Evolutionary conservation across 139 green algal species (phyloP).

Genomic region (Haematococcus sp.): DNA sequence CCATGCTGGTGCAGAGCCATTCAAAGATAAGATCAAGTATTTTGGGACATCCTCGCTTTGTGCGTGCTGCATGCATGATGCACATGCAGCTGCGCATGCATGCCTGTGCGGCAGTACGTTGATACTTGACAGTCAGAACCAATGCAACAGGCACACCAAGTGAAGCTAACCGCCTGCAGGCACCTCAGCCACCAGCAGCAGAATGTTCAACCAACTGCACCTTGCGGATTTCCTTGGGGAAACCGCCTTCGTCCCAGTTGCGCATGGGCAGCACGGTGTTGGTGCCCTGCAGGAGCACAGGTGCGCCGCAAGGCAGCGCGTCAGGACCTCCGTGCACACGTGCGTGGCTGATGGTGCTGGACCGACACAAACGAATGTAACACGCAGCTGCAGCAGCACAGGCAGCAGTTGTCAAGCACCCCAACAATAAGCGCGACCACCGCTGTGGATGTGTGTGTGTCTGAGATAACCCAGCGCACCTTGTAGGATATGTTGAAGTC

Average conservation of each 20-base stretch:
- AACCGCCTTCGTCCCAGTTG: slow-evolving; percentile 77
- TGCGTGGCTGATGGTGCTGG: neutral
- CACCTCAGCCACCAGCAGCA: neutral
- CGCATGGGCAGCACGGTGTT: slow-evolving; percentile 67
- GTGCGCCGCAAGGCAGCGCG: neutral
- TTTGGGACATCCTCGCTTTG: slow-evolving; percentile 3
- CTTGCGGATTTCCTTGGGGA: slow-evolving; percentile 64
- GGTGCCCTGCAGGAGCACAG: slow-evolving; percentile 14
- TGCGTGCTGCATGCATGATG: neutral
- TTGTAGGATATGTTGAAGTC: slow-evolving; percentile 98
- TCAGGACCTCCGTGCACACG: too few relatives aligned
- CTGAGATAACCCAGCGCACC: too few relatives aligned
- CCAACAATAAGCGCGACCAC: too few relatives aligned
- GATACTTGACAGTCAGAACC: neutral
- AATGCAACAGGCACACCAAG: too few relatives aligned
- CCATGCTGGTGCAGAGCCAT: slow-evolving; percentile 19
- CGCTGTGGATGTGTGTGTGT: too few relatives aligned
- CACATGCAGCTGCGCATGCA: neutral
- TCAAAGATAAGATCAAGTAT: slow-evolving; percentile 58
- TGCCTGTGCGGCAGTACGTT: neutral
- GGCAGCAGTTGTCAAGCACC: too few relatives aligned
- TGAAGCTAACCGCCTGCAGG: too few relatives aligned
- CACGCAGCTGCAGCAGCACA: too few relatives aligned
- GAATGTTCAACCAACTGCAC: slow-evolving; percentile 13
- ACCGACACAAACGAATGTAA: neutral